These are phyloP conservation scores for Cutaneotrichosporon cavernicola DNA, from an alignment of 1,284 basidiomycete genomes.

Conservation along the genomic window DNA sequence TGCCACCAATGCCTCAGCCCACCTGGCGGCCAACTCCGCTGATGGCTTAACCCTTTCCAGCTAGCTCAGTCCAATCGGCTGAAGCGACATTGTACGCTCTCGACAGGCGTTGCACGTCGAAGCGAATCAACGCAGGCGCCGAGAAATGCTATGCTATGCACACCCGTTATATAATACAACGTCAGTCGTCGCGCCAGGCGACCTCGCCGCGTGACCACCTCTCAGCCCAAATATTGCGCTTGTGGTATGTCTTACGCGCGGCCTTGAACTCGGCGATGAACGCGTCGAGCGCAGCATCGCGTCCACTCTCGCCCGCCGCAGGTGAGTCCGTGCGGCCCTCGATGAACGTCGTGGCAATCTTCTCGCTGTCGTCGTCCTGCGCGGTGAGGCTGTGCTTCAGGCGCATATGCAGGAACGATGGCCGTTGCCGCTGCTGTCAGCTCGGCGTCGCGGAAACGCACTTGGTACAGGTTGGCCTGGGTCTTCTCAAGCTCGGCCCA, in stretches of 20 bases:
- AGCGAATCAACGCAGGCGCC: not conserved
- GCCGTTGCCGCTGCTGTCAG: conserved; percentile 66
- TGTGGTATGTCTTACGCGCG: conserved; percentile 79
- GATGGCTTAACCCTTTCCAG: not conserved
- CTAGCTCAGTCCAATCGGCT: not conserved
- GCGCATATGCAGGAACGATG: conserved; percentile 80
- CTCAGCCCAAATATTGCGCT: conserved; percentile 81
- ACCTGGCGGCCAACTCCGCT: not conserved
- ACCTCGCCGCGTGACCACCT: conserved; percentile 80
- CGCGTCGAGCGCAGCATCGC: conserved; percentile 63
- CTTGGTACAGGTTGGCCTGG: conserved; percentile 82
- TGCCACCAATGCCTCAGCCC: not conserved
- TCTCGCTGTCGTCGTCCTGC: conserved; percentile 83
- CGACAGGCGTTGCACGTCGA: not conserved
- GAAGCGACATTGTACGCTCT: not conserved
- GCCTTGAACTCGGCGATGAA: conserved; percentile 87
- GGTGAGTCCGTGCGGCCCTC: conserved; percentile 58
- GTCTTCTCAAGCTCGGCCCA: conserved; percentile 83
- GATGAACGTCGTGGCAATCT: conserved; percentile 73
- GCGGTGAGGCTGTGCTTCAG: conserved; percentile 78
- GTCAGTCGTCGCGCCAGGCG: conserved; percentile 66
- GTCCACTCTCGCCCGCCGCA: conserved; percentile 11
- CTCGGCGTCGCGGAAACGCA: conserved; percentile 44
- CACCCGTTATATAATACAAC: not conserved
- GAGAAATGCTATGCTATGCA: conserved; percentile 3